phyloP scores from a whole-genome alignment of 2,329 filamentous ascomycete species.

The Aspergillus pseudoglaucus region DNA sequence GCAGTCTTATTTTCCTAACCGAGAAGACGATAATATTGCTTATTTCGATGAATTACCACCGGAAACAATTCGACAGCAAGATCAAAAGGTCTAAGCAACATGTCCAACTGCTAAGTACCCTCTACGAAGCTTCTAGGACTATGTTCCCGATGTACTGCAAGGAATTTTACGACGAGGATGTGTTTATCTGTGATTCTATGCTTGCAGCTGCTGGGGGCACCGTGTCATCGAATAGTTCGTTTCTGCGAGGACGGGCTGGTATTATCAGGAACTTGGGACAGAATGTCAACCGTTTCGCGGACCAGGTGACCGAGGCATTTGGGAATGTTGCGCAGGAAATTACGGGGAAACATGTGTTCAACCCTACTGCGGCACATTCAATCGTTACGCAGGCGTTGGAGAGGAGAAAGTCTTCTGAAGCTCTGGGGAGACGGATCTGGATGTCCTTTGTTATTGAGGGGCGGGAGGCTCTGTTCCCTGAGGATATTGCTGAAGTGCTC shows the following conservation, averaged over 20 bases:
- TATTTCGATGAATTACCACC: slow-evolving; percentile 63
- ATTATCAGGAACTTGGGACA: slow-evolving; percentile 67
- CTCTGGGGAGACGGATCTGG: slow-evolving; percentile 91
- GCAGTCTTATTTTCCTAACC: slow-evolving; percentile 50
- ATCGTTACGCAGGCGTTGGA: slow-evolving; percentile 85
- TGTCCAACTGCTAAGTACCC: slow-evolving; percentile 69
- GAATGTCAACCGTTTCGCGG: slow-evolving; percentile 73
- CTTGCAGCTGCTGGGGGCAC: slow-evolving; percentile 56
- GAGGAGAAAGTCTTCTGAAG: slow-evolving; percentile 75
- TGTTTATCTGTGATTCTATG: slow-evolving; percentile 79
- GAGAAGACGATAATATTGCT: slow-evolving; percentile 58
- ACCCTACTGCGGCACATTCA: slow-evolving; percentile 82
- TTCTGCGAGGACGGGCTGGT: slow-evolving; percentile 55
- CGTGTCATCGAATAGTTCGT: slow-evolving; percentile 32
- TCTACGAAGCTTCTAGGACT: slow-evolving; percentile 83
- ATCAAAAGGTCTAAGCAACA: slow-evolving; percentile 90
- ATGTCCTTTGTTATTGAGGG: slow-evolving; percentile 96
- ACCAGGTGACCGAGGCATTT: slow-evolving; percentile 88
- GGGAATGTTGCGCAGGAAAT: slow-evolving; percentile 92
- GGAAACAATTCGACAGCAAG: slow-evolving; percentile 58
- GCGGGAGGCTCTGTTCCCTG: slow-evolving; percentile 66
- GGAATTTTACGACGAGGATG: slow-evolving; percentile 88
- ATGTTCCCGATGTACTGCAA: slow-evolving; percentile 88
- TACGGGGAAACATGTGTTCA: slow-evolving; percentile 91
- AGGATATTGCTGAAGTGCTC: slow-evolving; percentile 84